phyloP scores from a whole-genome alignment of 2,329 filamentous ascomycete genomes.

The Ascocoryne sarcoides region DNA sequence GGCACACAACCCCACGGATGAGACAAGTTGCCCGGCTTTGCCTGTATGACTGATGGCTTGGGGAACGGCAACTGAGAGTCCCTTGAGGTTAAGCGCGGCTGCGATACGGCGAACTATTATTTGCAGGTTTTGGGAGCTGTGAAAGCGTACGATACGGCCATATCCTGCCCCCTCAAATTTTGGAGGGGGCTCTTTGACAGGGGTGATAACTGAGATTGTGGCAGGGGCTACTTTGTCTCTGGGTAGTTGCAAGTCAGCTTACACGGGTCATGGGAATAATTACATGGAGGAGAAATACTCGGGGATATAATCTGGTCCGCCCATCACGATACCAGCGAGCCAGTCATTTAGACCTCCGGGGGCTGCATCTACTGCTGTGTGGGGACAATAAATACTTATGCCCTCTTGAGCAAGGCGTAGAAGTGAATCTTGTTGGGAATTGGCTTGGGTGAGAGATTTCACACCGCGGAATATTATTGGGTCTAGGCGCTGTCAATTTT shows the following conservation, averaged over 20 bases:
- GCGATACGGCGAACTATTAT: conserved; percentile 20
- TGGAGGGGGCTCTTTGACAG: conserved; percentile 15
- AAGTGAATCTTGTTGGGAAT: conserved; percentile 81
- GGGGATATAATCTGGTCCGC: no score
- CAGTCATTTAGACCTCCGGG: conserved; percentile 83
- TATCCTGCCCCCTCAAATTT: conserved; percentile 27
- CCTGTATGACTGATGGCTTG: conserved; percentile 15
- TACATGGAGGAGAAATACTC: no score
- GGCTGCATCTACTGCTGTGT: conserved; percentile 88
- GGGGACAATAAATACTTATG: conserved; percentile 91
- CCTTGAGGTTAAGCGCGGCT: conserved; percentile 9
- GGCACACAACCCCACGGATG: conserved; percentile 76
- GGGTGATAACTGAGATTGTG: conserved; percentile 20
- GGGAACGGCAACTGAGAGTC: conserved; percentile 25
- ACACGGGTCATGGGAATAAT: no score
- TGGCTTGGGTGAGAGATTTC: conserved; percentile 75
- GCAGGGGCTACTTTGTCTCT: no score
- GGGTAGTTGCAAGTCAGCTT: no score
- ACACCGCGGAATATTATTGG: conserved; percentile 93
- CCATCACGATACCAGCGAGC: conserved; percentile 82
- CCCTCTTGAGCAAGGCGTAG: conserved; percentile 75
- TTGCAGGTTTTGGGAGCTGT: conserved; percentile 18
- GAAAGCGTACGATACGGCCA: conserved; percentile 26
- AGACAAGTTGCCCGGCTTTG: conserved; percentile 37
- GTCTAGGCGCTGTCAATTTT: conserved; percentile 43